Evolutionary conservation across 306 rosid species (phyloP), one percentile per base, ranked within the genome.

Genomic region (Medicago lupulina): DNA sequence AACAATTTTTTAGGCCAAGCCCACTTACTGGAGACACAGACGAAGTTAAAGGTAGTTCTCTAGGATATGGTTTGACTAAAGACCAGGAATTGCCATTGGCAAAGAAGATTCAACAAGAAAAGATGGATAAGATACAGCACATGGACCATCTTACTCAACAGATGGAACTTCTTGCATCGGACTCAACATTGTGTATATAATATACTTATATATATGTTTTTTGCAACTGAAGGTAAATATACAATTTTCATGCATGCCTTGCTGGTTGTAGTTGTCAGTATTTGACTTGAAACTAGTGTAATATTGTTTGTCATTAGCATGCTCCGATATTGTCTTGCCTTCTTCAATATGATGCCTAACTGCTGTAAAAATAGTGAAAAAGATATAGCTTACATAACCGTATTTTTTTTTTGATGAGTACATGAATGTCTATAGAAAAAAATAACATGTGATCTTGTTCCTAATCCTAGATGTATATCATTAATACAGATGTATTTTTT

Each of bases 81-180:
- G 89, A 87, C 54, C 85, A 70, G 80, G 89, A 82, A 57, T 74
- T 71, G 11, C 79, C 71, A 59, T 41, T 71, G 6, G 88, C 67
- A 66, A 64, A 73, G 73, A 85, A 82, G 68, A 82, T 65, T 80
- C 79, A 78, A 61, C 85, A 72, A 85, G 87, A 82, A 67, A 86
- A 77, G 19, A 59, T 71, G 85, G 88, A 86, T 58, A 86, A 83
- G 75, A 78, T 59, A 81, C 90, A 82, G 18, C 76, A 77, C 46
- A 54, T 85, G 77, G 87, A 80, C 70, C 73, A 71, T 77, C 87
- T 92, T 69, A 77, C 97, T 25, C 89, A 88, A 79, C 89, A 87
- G 75, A 82, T 88, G 90, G 93, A 86, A 78, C 87, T 89, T 70
- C 87, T 88, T 74, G 85, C 90, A 59, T 86, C 91, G 0, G 67